phyloP scores from a whole-genome alignment of 345 rosid genomes.

The Clausena lansium region DNA sequence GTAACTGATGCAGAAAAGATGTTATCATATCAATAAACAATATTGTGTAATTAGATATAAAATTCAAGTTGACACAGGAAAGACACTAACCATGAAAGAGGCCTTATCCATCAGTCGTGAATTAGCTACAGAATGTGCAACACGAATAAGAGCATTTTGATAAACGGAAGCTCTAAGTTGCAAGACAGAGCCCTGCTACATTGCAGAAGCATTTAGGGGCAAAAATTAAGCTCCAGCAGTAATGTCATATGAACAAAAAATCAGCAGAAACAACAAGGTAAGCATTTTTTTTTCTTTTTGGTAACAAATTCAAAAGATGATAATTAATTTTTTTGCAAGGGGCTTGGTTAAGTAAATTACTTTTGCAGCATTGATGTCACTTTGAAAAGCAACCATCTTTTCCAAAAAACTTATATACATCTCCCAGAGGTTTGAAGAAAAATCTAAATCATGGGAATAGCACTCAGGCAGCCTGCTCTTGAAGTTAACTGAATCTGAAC shows the following conservation, averaged over 20 bases:
- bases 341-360: conserved; percentile 27
- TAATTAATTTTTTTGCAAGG: not conserved
- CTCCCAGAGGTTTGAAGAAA: conserved; percentile 40
- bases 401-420: conserved; percentile 54
- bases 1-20: conserved; percentile 41
- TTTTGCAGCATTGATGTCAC: conserved; percentile 38
- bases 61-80: conserved; percentile 16
- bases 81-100: conserved; percentile 61
- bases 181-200: conserved; percentile 47
- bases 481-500: conserved; percentile 29
- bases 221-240: not conserved
- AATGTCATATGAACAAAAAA: not conserved
- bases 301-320: too few species aligned
- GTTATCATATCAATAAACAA: conserved; percentile 26
- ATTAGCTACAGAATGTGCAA: conserved; percentile 58
- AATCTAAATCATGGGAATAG: conserved; percentile 36
- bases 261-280: not conserved
- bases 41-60: not conserved
- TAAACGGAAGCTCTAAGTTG: conserved; percentile 55
- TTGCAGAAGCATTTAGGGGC: conserved; percentile 11
- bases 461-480: conserved; percentile 29
- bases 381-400: conserved; percentile 54
- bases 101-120: conserved; percentile 51
- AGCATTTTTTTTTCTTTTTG: too few species aligned
- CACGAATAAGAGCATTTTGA: conserved; percentile 56